Evolutionary conservation across 495 filamentous ascomycete genomes (phyloP).

Genomic region (Penicillium macrosclerotiorum): DNA sequence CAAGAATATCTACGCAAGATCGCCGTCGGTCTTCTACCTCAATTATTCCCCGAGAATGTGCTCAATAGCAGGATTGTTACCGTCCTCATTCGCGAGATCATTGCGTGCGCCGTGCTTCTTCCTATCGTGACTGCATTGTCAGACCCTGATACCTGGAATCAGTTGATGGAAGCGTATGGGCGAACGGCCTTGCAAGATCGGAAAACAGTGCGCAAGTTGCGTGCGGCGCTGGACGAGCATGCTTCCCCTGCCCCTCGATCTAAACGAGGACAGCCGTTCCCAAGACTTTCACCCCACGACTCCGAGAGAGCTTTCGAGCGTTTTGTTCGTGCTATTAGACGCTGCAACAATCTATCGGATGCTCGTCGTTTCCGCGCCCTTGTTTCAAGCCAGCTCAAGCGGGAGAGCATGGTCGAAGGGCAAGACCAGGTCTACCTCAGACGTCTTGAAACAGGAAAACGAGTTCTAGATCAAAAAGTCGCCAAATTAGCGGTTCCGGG

Average conservation of each 20-base stretch:
- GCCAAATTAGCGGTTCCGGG: slow-evolving; percentile 72
- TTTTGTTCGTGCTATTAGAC: slow-evolving; percentile 85
- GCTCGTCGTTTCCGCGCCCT: slow-evolving; percentile 88
- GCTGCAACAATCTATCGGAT: slow-evolving; percentile 90
- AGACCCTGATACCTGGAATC: slow-evolving; percentile 97
- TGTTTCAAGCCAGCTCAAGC: slow-evolving; percentile 87
- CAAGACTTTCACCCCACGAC: slow-evolving; percentile 65
- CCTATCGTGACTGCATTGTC: slow-evolving; percentile 43
- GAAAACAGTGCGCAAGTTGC: slow-evolving; percentile 89
- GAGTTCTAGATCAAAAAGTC: slow-evolving; percentile 86
- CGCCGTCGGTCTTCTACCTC: slow-evolving; percentile 67
- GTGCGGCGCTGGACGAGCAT: slow-evolving; percentile 93
- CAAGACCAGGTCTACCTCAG: slow-evolving; percentile 84
- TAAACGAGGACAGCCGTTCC: slow-evolving; percentile 60
- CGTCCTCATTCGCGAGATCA: slow-evolving; percentile 79
- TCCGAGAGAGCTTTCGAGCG: slow-evolving; percentile 91
- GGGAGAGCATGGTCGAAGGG: slow-evolving; percentile 71
- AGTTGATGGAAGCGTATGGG: slow-evolving; percentile 86
- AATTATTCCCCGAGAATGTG: slow-evolving; percentile 69
- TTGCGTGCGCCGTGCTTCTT: slow-evolving; percentile 51
- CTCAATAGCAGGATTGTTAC: slow-evolving; percentile 75
- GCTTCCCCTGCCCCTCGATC: slow-evolving; percentile 76
- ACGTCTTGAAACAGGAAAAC: slow-evolving; percentile 86
- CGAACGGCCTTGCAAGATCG: slow-evolving; percentile 88
- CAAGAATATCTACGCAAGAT: slow-evolving; percentile 81